Evolutionary conservation across 1,284 basidiomycete genomes (phyloP).

Genomic region (Agroathelia rolfsii): DNA sequence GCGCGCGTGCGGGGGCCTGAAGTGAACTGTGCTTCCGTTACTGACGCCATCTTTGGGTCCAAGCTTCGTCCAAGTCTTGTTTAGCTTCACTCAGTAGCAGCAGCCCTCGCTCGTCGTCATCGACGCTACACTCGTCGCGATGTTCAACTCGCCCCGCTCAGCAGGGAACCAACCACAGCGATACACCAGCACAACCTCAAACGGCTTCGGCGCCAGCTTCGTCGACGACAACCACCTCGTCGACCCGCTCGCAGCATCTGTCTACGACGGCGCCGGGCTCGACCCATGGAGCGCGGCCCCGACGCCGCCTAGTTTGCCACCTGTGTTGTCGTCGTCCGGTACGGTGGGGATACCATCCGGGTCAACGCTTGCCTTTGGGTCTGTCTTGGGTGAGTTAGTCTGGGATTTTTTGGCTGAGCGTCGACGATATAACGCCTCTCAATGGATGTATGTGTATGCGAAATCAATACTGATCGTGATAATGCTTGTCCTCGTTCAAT

Average conservation of each 20-base stretch:
- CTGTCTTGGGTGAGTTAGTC: constrained; percentile 51
- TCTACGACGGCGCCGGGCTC: constrained; percentile 65
- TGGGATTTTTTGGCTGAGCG: too few relatives aligned
- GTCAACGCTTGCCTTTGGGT: constrained; percentile 45
- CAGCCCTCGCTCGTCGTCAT: too few relatives aligned
- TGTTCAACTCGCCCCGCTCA: constrained; percentile 74
- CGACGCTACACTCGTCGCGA: too few relatives aligned
- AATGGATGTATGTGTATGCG: not conserved
- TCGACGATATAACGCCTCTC: too few relatives aligned
- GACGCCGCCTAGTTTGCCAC: constrained; percentile 64
- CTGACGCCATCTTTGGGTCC: too few relatives aligned
- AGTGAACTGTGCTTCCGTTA: too few relatives aligned
- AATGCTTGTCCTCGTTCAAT: constrained; percentile 6
- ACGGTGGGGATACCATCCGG: constrained; percentile 30
- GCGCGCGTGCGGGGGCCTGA: too few relatives aligned
- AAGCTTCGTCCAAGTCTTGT: too few relatives aligned
- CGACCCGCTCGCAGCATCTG: constrained; percentile 64
- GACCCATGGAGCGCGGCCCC: constrained; percentile 85
- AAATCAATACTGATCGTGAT: constrained; percentile 1
- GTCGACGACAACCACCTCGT: constrained; percentile 71
- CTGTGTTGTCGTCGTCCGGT: constrained; percentile 27
- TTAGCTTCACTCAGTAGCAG: too few relatives aligned
- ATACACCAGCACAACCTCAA: constrained; percentile 44
- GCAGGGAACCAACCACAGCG: too few relatives aligned
- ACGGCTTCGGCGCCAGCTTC: constrained; percentile 58